phyloP scores from a whole-genome alignment of 768 basidiomycete species.

The Leccinellum rugosiceps region DNA sequence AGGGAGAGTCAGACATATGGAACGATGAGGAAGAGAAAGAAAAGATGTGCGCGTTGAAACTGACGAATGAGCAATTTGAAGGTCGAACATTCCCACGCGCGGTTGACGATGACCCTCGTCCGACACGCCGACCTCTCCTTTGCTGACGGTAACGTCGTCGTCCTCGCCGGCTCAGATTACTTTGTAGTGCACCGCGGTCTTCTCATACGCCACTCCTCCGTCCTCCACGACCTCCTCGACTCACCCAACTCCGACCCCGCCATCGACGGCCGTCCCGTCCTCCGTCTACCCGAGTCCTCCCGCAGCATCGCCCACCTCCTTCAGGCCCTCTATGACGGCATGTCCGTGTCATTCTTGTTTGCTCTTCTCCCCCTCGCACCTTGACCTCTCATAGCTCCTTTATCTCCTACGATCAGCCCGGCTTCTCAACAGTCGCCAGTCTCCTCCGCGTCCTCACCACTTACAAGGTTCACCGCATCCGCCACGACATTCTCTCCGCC shows the following conservation, averaged over 20 bases:
- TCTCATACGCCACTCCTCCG: slow-evolving; percentile 58
- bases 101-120: slow-evolving; percentile 24
- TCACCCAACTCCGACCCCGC: slow-evolving; percentile 19
- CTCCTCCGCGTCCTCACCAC: slow-evolving; percentile 63
- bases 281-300: slow-evolving; percentile 53
- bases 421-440: slow-evolving; percentile 52
- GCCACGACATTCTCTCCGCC: slow-evolving; percentile 52
- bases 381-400: slow-evolving; percentile 38
- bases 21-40: background rate
- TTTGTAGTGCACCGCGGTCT: slow-evolving; percentile 71
- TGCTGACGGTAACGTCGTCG: slow-evolving; percentile 64
- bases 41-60: background rate
- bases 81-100: slow-evolving; percentile 18
- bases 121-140: slow-evolving; percentile 59
- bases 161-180: slow-evolving; percentile 54
- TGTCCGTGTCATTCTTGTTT: slow-evolving; percentile 41
- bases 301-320: slow-evolving; percentile 59
- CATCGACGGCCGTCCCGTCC: slow-evolving; percentile 56
- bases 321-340: slow-evolving; percentile 65
- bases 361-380: slow-evolving; percentile 1
- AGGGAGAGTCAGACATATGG: slow-evolving; percentile 35
- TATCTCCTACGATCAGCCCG: slow-evolving; percentile 43
- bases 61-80: slow-evolving; percentile 16
- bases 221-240: slow-evolving; percentile 42
- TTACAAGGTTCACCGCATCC: slow-evolving; percentile 58